Percentiles rank a stretch among this genome's conserved stretches.
Conservation (phyloP, 2,329 filamentous ascomycete species). For the Ophiocordyceps unilateralis region DNA sequence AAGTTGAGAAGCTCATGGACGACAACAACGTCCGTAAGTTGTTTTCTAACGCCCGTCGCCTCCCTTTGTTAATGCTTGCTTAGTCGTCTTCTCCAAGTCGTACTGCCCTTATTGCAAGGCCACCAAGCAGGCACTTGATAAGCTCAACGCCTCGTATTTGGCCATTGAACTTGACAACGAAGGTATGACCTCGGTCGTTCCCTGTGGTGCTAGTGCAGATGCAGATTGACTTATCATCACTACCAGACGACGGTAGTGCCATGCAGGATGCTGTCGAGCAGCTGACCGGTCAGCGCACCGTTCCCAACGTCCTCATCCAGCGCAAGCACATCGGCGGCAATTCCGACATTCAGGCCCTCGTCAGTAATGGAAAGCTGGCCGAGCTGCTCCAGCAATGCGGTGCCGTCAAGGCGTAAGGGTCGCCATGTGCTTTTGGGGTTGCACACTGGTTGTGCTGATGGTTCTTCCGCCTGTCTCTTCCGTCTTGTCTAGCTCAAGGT, state of each 20-base stretch:
- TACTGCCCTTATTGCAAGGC: conserved; percentile 87
- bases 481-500: background rate
- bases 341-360: conserved; percentile 57
- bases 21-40: conserved; percentile 66
- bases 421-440: background rate
- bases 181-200: too few relatives aligned
- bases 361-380: conserved; percentile 25
- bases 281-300: conserved; percentile 69
- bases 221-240: too few relatives aligned
- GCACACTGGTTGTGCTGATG: background rate
- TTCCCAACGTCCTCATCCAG: conserved; percentile 89
- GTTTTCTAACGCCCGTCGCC: background rate
- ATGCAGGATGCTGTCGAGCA: conserved; percentile 72
- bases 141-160: conserved; percentile 54
- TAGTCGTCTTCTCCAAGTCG: conserved; percentile 90
- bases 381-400: conserved; percentile 23
- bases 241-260: conserved; percentile 69
- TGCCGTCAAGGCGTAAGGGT: conserved; percentile 23
- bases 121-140: conserved; percentile 58
- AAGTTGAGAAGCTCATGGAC: conserved; percentile 75
- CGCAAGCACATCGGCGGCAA: conserved; percentile 92
- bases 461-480: background rate
- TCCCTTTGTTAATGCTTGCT: too few relatives aligned
- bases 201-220: too few relatives aligned
- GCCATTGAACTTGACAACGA: conserved; percentile 72